Percentiles rank a stretch among this genome's conserved stretches.
Conservation (phyloP, 1,284 basidiomycete genomes). For the Rhodotorula sp. region DNA sequence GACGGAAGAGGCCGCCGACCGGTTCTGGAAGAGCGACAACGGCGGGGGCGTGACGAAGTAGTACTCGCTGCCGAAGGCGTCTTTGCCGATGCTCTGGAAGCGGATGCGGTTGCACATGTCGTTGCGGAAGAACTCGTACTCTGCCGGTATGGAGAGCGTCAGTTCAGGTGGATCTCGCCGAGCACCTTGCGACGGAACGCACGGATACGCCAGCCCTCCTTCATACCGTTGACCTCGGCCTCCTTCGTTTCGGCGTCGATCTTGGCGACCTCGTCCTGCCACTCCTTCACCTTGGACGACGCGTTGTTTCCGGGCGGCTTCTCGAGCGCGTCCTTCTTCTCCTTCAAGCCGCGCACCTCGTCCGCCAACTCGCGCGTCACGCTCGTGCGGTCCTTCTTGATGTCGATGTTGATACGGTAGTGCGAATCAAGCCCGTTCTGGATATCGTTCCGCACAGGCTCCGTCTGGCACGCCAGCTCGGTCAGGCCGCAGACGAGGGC, state of each 20-base stretch:
- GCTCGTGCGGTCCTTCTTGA: not conserved
- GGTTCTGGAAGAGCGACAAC: not conserved
- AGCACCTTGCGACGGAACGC: not conserved
- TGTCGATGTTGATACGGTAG: not conserved
- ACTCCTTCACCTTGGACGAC: constrained; percentile 20
- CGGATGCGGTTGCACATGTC: not conserved
- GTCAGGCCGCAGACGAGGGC: constrained; percentile 12
- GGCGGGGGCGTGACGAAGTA: constrained; percentile 20
- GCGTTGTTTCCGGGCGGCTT: constrained; percentile 12
- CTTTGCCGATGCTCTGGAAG: constrained; percentile 6
- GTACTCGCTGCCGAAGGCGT: constrained; percentile 13
- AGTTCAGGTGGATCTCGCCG: no score
- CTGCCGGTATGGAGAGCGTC: not conserved
- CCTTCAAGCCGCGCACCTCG: not conserved
- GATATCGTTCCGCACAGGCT: constrained; percentile 9
- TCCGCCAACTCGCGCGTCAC: constrained; percentile 8
- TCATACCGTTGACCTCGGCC: not conserved
- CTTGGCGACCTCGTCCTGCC: constrained; percentile 4
- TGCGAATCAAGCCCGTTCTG: not conserved
- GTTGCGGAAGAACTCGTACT: constrained; percentile 15
- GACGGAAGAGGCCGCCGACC: constrained; percentile 1
- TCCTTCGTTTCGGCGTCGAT: constrained; percentile 13
- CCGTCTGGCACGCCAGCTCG: constrained; percentile 13
- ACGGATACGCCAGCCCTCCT: constrained; percentile 10
- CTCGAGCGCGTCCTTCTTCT: constrained; percentile 11